Evolutionary conservation across 768 basidiomycete species (phyloP).

Genomic region (Gloeopeniophorella convolvens): DNA sequence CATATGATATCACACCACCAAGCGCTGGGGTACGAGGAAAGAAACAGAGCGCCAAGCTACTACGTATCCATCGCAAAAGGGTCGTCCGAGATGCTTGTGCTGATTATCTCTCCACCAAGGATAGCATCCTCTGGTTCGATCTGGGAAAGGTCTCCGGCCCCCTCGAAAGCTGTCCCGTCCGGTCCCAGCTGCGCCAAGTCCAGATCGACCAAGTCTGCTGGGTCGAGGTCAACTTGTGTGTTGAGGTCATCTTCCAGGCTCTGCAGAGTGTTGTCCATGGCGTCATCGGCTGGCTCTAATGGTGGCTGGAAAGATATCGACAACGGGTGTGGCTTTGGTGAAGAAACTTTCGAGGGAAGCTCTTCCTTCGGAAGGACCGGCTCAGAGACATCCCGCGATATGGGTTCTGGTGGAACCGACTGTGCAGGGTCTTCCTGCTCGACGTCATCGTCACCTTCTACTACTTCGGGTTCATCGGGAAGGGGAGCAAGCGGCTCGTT

Average conservation of each 20-base stretch:
- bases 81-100: slow-evolving; percentile 41
- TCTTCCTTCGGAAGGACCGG: slow-evolving; percentile 37
- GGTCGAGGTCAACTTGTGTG: slow-evolving; percentile 31
- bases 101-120: slow-evolving; percentile 56
- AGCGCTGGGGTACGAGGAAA: slow-evolving; percentile 13
- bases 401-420: slow-evolving; percentile 36
- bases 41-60: background rate
- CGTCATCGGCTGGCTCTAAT: slow-evolving; percentile 24
- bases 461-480: slow-evolving; percentile 69
- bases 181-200: slow-evolving; percentile 62
- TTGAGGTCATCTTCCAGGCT: slow-evolving; percentile 43
- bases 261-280: slow-evolving; percentile 51
- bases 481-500: slow-evolving; percentile 79
- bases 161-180: slow-evolving; percentile 54
- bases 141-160: slow-evolving; percentile 48
- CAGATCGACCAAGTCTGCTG: slow-evolving; percentile 40
- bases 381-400: slow-evolving; percentile 34
- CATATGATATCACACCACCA: slow-evolving; percentile 22
- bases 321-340: slow-evolving; percentile 60
- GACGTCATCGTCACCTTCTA: slow-evolving; percentile 70
- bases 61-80: slow-evolving; percentile 40
- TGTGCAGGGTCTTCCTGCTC: slow-evolving; percentile 54
- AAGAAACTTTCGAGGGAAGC: slow-evolving; percentile 52
- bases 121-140: slow-evolving; percentile 46
- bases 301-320: slow-evolving; percentile 47